Percentiles rank a stretch among this genome's conserved stretches.
Conservation (phyloP, 352 stramenopile genomes). For the Phytophthora multivora region DNA sequence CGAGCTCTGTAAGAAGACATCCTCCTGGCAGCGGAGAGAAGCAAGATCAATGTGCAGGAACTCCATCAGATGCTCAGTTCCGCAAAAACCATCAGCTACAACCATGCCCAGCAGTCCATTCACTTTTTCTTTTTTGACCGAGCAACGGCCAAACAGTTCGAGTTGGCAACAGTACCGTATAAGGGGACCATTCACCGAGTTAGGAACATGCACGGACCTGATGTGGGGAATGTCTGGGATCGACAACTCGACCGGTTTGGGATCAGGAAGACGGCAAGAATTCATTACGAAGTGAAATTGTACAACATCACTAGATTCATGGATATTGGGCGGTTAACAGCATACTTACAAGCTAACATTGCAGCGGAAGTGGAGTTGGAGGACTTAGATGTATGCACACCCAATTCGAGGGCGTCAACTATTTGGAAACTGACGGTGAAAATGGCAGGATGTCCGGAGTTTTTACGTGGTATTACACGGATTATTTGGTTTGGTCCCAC, state of each 20-base stretch:
- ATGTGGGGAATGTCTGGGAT: background rate
- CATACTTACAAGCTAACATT: background rate
- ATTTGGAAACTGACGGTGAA: background rate
- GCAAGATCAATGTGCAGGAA: background rate
- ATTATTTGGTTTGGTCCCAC: background rate
- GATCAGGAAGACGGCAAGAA: too few relatives aligned
- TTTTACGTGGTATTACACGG: background rate
- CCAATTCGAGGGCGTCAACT: background rate
- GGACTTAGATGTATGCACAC: background rate
- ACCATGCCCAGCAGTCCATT: background rate
- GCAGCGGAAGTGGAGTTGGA: background rate
- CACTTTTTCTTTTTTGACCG: slow-evolving; percentile 11
- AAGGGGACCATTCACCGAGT: background rate
- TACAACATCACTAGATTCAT: background rate
- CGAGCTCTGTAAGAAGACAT: background rate
- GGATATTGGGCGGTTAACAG: background rate
- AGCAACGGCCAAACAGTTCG: background rate
- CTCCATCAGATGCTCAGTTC: background rate
- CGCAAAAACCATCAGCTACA: slow-evolving; percentile 5
- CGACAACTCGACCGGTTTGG: background rate
- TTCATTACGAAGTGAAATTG: background rate
- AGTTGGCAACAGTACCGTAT: background rate
- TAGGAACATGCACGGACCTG: background rate
- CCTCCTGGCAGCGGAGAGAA: background rate
- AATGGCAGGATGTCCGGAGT: background rate